Conservation (phyloP, 2,329 filamentous ascomycete species). For the Xylaria sp. region DNA sequence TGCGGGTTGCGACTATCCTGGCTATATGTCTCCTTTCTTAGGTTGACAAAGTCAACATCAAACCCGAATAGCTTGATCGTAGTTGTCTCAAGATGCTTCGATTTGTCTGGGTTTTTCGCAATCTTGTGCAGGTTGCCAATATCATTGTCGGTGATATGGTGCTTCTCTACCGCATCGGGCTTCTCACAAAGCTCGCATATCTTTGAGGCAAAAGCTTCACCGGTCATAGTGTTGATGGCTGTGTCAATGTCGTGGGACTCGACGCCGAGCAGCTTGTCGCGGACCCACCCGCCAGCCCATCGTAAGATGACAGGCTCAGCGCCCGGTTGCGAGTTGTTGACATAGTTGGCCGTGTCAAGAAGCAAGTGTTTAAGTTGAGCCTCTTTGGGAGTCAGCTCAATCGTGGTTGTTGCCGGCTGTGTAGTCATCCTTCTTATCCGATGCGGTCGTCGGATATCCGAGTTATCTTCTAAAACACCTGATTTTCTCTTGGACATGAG, state of each 20-base stretch:
- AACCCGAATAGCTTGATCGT: conserved; percentile 86
- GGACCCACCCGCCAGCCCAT: conserved; percentile 89
- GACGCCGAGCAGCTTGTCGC: conserved; percentile 80
- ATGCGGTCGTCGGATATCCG: conserved; percentile 37
- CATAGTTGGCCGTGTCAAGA: conserved; percentile 80
- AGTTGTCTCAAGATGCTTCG: conserved; percentile 93
- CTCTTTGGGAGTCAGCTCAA: conserved; percentile 76
- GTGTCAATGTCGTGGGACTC: conserved; percentile 85
- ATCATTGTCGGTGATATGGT: conserved; percentile 67
- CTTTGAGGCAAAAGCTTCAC: conserved; percentile 76
- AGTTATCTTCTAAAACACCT: conserved; percentile 39
- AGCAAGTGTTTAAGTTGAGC: conserved; percentile 78
- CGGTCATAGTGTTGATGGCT: conserved; percentile 87
- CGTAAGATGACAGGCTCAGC: conserved; percentile 72
- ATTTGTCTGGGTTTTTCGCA: conserved; percentile 92
- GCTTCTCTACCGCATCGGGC: conserved; percentile 69
- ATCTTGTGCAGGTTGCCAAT: conserved; percentile 87
- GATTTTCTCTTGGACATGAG: conserved; percentile 50
- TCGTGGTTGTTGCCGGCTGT: conserved; percentile 47
- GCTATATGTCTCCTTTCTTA: conserved; percentile 90
- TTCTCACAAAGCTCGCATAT: conserved; percentile 75
- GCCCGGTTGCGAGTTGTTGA: conserved; percentile 64
- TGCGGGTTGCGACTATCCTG: conserved; percentile 90
- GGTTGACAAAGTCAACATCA: conserved; percentile 93
- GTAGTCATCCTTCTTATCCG: conserved; percentile 48